Evolutionary conservation across 768 basidiomycete species (phyloP), one percentile per base, ranked within the genome.

Genomic region (Neoboletus brunneissimus): DNA sequence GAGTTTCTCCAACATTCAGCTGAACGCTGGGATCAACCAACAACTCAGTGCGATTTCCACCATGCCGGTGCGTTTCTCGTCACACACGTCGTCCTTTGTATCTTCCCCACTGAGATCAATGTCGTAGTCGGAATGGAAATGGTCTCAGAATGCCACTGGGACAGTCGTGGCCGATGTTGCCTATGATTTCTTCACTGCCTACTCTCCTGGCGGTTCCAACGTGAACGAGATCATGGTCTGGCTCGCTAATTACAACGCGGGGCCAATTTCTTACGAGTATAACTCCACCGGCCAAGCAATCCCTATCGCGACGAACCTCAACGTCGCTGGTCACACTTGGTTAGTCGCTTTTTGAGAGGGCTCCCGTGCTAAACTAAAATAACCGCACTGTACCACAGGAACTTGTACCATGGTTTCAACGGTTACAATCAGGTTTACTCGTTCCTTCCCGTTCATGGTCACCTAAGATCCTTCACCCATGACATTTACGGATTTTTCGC

Each of bases 151-250:
- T 15, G 68, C 67, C 12, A 70, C 74, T 5, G 77, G 73, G 5
- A 67, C 65, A 1, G 69, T 82, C 54, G 79, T 82, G 25, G 78
- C 81, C 0, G 77, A 87, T 54, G 76, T 85, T 27, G 82, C 85
- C 7, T 88, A 77, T 56, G 86, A 88, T 58, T 56, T 87, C 1
- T 88, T 88, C 75, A 87, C 85, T 0, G 80, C 85, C 2, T 63
- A 62, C 56, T 72, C 72, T 5, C 41, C 81, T 35, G 79, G 79
- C 1, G 85, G 85, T 32, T 67, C 75, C 38, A 76, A 77, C 51
- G 57, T 60, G 32, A 62, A 73, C 57, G 79, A 80, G 57, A 76
- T 86, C 61, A 88, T 88, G 86, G 69, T 88, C 56, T 87, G 86
- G 86, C 77, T 86, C 15, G 84, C 76, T 1, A 82, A 79, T 62